phyloP scores from a whole-genome alignment of 306 rosid species.

The Glycyrrhiza uralensis region DNA sequence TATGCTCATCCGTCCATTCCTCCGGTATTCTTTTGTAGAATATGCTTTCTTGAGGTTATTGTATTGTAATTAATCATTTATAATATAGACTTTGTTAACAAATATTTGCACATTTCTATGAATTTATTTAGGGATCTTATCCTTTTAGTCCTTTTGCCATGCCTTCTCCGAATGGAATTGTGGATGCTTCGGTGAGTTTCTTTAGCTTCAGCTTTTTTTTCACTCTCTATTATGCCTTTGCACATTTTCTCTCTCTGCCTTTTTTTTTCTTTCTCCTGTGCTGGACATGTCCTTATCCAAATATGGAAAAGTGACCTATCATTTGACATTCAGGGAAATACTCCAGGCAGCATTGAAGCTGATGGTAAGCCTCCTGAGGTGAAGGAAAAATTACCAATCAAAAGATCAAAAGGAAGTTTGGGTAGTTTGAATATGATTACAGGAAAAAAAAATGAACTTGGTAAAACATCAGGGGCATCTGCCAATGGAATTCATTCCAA shows the following conservation, averaged over 20 bases:
- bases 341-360: constrained; percentile 74
- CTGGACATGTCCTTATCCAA: constrained; percentile 23
- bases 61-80: constrained; percentile 19
- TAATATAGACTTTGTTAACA: no score
- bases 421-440: constrained; percentile 98
- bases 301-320: constrained; percentile 29
- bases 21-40: constrained; percentile 61
- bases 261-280: not conserved
- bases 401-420: constrained; percentile 97
- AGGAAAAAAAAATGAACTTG: constrained; percentile 76
- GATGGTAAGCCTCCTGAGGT: constrained; percentile 81
- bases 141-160: constrained; percentile 93
- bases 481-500: constrained; percentile 82
- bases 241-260: not conserved
- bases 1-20: constrained; percentile 99
- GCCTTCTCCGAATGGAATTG: constrained; percentile 90
- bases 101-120: not conserved
- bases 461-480: constrained; percentile 73
- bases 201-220: not conserved
- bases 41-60: constrained; percentile 27
- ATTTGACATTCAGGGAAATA: constrained; percentile 68
- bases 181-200: constrained; percentile 84
- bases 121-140: constrained; percentile 76
- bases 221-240: no score
- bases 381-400: constrained; percentile 91